phyloP scores from a whole-genome alignment of 169 alveolate genomes.

The Plasmodium knowlesi region DNA sequence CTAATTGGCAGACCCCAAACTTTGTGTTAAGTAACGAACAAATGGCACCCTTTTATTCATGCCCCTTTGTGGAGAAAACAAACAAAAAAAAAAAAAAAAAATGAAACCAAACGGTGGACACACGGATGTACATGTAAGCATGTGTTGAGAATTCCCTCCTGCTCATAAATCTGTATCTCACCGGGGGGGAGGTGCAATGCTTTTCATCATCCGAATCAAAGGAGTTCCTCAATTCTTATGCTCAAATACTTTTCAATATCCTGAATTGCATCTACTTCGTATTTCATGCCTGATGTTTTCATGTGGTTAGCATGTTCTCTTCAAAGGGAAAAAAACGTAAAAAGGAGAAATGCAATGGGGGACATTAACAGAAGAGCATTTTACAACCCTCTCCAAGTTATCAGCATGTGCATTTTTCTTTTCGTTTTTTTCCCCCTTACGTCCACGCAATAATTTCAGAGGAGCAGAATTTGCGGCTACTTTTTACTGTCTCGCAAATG shows the following conservation, averaged over 20 bases:
- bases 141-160: background rate
- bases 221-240: conserved; percentile 24
- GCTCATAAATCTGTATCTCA: background rate
- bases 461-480: conserved; percentile 10
- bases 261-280: conserved; percentile 62
- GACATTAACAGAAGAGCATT: background rate
- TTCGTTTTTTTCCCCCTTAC: conserved; percentile 17
- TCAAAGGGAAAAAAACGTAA: background rate
- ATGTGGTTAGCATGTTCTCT: conserved; percentile 40
- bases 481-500: conserved; percentile 29
- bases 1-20: background rate
- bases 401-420: background rate
- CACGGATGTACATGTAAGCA: background rate
- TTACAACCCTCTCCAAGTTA: background rate
- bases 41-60: background rate
- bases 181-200: background rate
- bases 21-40: background rate
- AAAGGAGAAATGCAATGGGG: conserved; percentile 4
- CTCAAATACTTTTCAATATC: conserved; percentile 47
- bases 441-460: conserved; percentile 31
- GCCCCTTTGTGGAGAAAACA: background rate
- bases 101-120: background rate
- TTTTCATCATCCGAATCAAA: background rate
- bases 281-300: conserved; percentile 58
- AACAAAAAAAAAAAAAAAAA: background rate